Conservation (phyloP, 345 rosid species). For the Kernera saxatilis region DNA sequence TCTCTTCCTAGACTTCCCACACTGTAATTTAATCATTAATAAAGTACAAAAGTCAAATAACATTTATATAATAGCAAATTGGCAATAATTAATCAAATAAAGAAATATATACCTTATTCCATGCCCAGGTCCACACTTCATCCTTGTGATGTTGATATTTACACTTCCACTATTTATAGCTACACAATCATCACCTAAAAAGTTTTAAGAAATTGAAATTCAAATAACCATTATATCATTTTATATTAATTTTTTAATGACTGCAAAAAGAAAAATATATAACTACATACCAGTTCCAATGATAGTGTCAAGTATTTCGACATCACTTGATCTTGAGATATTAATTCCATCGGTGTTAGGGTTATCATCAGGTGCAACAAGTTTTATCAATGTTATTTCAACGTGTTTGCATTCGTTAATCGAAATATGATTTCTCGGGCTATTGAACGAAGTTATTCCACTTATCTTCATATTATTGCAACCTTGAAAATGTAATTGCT, state of each 20-base stretch:
- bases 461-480: slow-evolving; percentile 22
- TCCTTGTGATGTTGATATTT: slow-evolving; percentile 8
- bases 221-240: neutral
- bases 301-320: slow-evolving; percentile 22
- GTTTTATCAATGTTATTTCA: slow-evolving; percentile 28
- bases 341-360: slow-evolving; percentile 65
- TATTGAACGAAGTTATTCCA: slow-evolving; percentile 35
- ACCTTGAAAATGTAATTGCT: slow-evolving; percentile 26
- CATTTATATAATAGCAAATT: neutral
- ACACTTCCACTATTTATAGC: slow-evolving; percentile 34
- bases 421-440: slow-evolving; percentile 37
- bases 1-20: slow-evolving; percentile 52
- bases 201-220: neutral
- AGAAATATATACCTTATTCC: slow-evolving; percentile 36
- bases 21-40: slow-evolving; percentile 20
- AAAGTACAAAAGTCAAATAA: neutral
- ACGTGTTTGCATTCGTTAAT: slow-evolving; percentile 18
- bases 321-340: slow-evolving; percentile 23
- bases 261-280: neutral
- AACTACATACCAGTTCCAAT: slow-evolving; percentile 41
- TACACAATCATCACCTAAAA: slow-evolving; percentile 53
- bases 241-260: neutral
- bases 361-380: slow-evolving; percentile 39
- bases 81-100: too few relatives aligned
- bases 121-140: slow-evolving; percentile 35